Conservation (phyloP, 140 eudicot genomes). For the Senecio squalidus region DNA sequence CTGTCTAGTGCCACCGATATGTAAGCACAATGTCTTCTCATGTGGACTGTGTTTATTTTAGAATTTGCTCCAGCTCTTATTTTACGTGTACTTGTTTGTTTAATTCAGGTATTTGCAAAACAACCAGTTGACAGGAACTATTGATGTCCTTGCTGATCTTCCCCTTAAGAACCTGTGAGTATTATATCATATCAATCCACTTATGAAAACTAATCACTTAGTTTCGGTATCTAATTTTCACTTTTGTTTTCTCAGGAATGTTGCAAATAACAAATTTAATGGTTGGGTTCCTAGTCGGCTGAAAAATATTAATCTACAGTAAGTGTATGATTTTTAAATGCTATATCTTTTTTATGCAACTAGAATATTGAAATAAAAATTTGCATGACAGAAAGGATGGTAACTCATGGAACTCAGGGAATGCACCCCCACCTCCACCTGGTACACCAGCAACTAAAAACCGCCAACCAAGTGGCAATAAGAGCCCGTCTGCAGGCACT, state of each 20-base stretch:
- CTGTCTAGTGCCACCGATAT: slow-evolving; percentile 53
- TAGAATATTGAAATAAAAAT: slow-evolving; percentile 4
- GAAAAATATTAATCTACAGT: slow-evolving; percentile 74
- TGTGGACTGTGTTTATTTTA: neutral
- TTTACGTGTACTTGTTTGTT: neutral
- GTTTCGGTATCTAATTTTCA: slow-evolving; percentile 9
- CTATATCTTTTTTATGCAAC: neutral
- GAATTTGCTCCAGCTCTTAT: slow-evolving; percentile 3
- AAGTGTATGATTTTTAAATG: slow-evolving; percentile 31
- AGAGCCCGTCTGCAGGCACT: slow-evolving; percentile 31
- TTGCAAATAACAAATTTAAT: slow-evolving; percentile 73
- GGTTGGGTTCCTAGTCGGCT: slow-evolving; percentile 88
- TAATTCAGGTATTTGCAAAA: slow-evolving; percentile 84
- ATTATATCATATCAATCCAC: slow-evolving; percentile 1
- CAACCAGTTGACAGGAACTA: slow-evolving; percentile 89
- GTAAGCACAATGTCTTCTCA: slow-evolving; percentile 37
- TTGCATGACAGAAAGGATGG: slow-evolving; percentile 61
- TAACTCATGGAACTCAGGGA: slow-evolving; percentile 76
- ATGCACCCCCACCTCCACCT: slow-evolving; percentile 98
- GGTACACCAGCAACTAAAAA: slow-evolving; percentile 63
- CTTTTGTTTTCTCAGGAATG: slow-evolving; percentile 43
- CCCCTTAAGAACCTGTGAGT: slow-evolving; percentile 85
- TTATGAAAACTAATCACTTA: neutral
- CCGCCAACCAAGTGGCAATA: slow-evolving; percentile 35
- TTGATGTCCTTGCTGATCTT: slow-evolving; percentile 87